These are phyloP conservation scores for Sergeia podlipaevii DNA, from an alignment of 208 protist genomes.

Conservation along the genomic window DNA sequence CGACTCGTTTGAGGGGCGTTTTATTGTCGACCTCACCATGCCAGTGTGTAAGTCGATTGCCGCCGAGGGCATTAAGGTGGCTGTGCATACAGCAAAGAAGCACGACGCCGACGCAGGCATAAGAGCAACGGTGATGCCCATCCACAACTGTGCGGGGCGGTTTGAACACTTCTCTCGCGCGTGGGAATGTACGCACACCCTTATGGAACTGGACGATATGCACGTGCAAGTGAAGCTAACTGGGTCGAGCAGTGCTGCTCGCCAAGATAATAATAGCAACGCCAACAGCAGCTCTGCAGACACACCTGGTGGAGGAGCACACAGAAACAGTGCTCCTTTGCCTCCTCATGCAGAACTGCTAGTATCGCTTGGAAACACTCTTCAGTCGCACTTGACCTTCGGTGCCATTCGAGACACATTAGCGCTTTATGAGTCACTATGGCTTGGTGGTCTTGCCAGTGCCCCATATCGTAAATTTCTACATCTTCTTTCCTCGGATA, in stretches of 20 bases:
- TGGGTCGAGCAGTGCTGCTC: neutral
- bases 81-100: constrained; percentile 10
- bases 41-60: constrained; percentile 17
- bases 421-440: constrained; percentile 32
- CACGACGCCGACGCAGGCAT: neutral
- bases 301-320: constrained; percentile 4
- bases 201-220: constrained; percentile 9
- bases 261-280: neutral
- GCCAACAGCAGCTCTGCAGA: constrained; percentile 2
- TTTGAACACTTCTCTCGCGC: neutral
- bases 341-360: too few relatives aligned
- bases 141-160: neutral
- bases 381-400: constrained; percentile 45
- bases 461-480: constrained; percentile 56
- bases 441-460: constrained; percentile 47
- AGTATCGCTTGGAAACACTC: constrained; percentile 5
- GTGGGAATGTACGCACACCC: constrained; percentile 15
- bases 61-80: constrained; percentile 8
- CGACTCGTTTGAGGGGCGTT: constrained; percentile 37
- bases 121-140: neutral
- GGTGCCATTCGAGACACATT: constrained; percentile 39
- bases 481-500: constrained; percentile 23
- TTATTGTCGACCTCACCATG: constrained; percentile 30
- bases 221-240: constrained; percentile 18
- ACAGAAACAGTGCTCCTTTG: too few relatives aligned